phyloP scores from a whole-genome alignment of 768 basidiomycete genomes.

The Russula olivacea region DNA sequence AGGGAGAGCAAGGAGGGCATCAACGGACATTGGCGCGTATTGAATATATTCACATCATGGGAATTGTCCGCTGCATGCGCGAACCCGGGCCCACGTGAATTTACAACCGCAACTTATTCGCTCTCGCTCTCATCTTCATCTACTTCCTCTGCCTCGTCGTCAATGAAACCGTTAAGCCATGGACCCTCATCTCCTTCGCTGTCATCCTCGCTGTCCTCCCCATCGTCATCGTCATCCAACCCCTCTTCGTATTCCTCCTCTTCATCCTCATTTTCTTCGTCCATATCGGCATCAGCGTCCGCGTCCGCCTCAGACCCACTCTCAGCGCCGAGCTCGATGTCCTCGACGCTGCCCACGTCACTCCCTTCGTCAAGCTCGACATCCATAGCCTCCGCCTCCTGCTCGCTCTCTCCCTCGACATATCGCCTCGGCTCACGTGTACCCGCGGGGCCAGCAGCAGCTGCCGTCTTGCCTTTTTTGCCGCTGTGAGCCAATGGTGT shows the following conservation, averaged over 20 bases:
- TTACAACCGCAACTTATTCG: slow-evolving; percentile 12
- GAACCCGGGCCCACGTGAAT: not conserved
- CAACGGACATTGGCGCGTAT: not conserved
- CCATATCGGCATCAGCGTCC: slow-evolving; percentile 38
- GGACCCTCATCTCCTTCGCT: slow-evolving; percentile 32
- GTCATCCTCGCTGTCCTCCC: slow-evolving; percentile 55
- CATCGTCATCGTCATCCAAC: slow-evolving; percentile 40
- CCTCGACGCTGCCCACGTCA: slow-evolving; percentile 71
- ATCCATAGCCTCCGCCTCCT: slow-evolving; percentile 40
- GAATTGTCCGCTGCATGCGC: not conserved
- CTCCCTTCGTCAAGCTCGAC: slow-evolving; percentile 58
- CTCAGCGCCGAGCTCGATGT: slow-evolving; percentile 65
- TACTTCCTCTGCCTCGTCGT: slow-evolving; percentile 59
- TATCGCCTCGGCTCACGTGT: slow-evolving; percentile 41
- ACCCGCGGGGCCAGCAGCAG: slow-evolving; percentile 34
- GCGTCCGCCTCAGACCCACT: slow-evolving; percentile 49
- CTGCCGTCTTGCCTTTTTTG: slow-evolving; percentile 33
- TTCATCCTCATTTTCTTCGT: slow-evolving; percentile 40
- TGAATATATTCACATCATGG: too few species aligned
- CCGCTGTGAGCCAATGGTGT: slow-evolving; percentile 42
- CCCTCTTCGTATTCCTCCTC: slow-evolving; percentile 53
- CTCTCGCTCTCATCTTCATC: slow-evolving; percentile 41
- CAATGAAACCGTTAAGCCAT: slow-evolving; percentile 34
- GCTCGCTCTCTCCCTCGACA: slow-evolving; percentile 77
- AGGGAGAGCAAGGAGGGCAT: too few species aligned